Base-by-base conservation (phyloP, 257 asterid genomes). In the Avicennia marina region DNA sequence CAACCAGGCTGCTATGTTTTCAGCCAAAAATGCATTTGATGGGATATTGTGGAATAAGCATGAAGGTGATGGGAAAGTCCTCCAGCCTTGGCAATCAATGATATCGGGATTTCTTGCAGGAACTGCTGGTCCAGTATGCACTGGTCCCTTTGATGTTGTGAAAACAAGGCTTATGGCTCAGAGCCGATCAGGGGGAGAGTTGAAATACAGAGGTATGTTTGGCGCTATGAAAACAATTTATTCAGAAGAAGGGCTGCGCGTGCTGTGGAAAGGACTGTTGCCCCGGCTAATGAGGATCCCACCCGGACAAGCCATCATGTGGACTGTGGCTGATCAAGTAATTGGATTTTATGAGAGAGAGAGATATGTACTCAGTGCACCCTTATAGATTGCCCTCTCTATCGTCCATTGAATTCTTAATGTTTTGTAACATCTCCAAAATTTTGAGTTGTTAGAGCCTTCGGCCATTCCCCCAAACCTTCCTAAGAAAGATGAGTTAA, bases 271-370 rank as follows among this genome's bases (percentile, higher is more conserved):
- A 78, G 96, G 98, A 8, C 68, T 87, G 17, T 64, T 91, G 64
- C 96, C 96, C 3, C 78, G 98, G 69, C 81, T 91, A n/a, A 87
- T 91, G 96, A 87, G 96, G 87, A 91, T 91, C 71, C 95, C 98
- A 1, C 98, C 98, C 1, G 98, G 98, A 1, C 97, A 91, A 82
- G 98, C 96, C 58, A 88, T 91, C 29, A 75, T 89, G 88, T 91
- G 98, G 98, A 83, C 77, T 20, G 98, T 91, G 69, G 95, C 96
- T 43, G 98, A 91, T 79, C 98, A 91, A 69, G 78, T 83, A 22
- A 88, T 59, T 11, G 98, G 98, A 27, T 67, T 91, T 29, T 91
- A 88, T 26, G 98, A 91, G 81, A 91, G 73, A n/a, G n/a, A n/a
- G 72, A 72, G 69, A 64, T 77, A 81, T 56, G 19, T 84, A 9